phyloP scores from a whole-genome alignment of 2,329 filamentous ascomycete species.

The Conoideocrella luteorostrata region DNA sequence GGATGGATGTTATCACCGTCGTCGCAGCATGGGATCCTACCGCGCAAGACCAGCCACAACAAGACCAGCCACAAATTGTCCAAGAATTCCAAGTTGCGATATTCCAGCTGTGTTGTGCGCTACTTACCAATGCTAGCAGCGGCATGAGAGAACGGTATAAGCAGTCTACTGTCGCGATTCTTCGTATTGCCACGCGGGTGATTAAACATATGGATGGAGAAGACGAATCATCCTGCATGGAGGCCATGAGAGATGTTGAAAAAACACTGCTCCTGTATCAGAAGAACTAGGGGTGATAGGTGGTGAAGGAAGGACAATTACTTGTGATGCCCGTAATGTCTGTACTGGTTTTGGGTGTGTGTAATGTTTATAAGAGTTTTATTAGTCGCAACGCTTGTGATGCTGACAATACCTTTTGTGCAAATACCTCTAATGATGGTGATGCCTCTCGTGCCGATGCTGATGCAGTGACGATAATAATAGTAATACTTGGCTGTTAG shows the following conservation, averaged over 20 bases:
- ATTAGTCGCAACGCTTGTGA: too few relatives aligned
- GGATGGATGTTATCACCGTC: slow-evolving; percentile 49
- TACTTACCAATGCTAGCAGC: slow-evolving; percentile 40
- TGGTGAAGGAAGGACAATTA: slow-evolving; percentile 12
- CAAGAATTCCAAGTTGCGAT: slow-evolving; percentile 48
- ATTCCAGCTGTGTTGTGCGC: slow-evolving; percentile 47
- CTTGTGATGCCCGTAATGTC: too few relatives aligned
- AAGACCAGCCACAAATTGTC: slow-evolving; percentile 18
- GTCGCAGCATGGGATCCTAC: slow-evolving; percentile 43
- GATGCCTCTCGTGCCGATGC: too few relatives aligned
- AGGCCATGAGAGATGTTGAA: slow-evolving; percentile 41
- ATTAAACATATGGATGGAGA: slow-evolving; percentile 19
- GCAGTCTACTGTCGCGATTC: slow-evolving; percentile 44
- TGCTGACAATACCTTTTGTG: too few relatives aligned
- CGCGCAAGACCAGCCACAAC: slow-evolving; percentile 17
- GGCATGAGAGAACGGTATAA: slow-evolving; percentile 44
- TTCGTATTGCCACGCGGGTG: slow-evolving; percentile 41
- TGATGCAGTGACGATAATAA: too few relatives aligned
- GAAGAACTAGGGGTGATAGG: too few relatives aligned
- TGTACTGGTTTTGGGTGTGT: too few relatives aligned
- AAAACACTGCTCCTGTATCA: too few relatives aligned
- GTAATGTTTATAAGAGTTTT: too few relatives aligned
- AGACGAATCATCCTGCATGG: slow-evolving; percentile 26
- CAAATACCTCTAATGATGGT: too few relatives aligned
- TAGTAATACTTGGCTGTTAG: too few relatives aligned